phyloP scores from a whole-genome alignment of 805 yeast genomes.

The Candida ovalis region DNA sequence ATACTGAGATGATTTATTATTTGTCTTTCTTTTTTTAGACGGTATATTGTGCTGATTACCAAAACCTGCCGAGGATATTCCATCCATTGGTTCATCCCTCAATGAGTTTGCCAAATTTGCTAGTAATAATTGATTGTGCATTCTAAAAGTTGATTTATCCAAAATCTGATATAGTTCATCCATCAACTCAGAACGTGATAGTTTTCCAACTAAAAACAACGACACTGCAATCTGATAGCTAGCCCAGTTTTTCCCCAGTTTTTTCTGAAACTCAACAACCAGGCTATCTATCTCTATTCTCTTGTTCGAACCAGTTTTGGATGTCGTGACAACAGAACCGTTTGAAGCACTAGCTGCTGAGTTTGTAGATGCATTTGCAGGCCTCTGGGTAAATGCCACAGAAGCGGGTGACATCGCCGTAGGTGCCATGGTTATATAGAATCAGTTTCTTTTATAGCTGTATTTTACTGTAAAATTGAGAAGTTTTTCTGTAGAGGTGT shows the following conservation, averaged over 20 bases:
- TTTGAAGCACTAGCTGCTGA: conserved; percentile 5
- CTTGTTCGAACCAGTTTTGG: conserved; percentile 22
- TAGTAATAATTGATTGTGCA: conserved; percentile 80
- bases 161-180: conserved; percentile 55
- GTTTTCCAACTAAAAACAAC: conserved; percentile 70
- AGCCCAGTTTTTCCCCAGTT: conserved; percentile 81
- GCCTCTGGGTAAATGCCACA: conserved; percentile 7
- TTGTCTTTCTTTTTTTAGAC: conserved; percentile 39
- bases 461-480: too few species aligned
- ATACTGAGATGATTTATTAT: conserved; percentile 64
- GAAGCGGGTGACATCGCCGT: conserved; percentile 11
- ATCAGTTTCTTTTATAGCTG: too few species aligned
- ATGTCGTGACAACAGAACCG: conserved; percentile 6
- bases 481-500: too few species aligned
- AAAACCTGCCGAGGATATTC: conserved; percentile 43
- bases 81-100: conserved; percentile 67
- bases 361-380: not conserved
- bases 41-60: conserved; percentile 33
- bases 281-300: conserved; percentile 61
- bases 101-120: conserved; percentile 82
- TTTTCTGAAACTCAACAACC: conserved; percentile 68
- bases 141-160: conserved; percentile 43
- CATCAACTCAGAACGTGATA: conserved; percentile 72
- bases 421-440: not conserved
- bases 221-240: conserved; percentile 77